Evolutionary conservation across 139 green algal genomes (phyloP), one percentile per base, ranked within the genome.

Genomic region (Ostreobium quekettii): DNA sequence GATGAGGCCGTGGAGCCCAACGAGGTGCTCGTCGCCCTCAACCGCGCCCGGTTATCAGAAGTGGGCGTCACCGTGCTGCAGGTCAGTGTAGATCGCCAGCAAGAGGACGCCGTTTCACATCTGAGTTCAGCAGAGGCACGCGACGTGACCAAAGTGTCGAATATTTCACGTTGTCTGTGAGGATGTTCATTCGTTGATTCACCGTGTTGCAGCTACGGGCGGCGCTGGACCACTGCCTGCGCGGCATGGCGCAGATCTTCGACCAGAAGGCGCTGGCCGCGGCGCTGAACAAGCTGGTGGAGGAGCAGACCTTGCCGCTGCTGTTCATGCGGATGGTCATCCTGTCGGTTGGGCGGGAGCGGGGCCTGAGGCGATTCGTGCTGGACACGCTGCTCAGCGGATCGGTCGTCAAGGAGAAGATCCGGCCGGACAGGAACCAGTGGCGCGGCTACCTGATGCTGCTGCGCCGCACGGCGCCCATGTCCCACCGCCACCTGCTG

Each of bases 261-360:
- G 61, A 68, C 35, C 38, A 53, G 36, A 38, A 68, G 36, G 61
- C 42, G 8, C 26, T 68, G 11, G 61, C 61, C 30, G 61, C 37
- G n/a, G 61, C 61, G 11, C 36, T 68, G 61, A 68, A 68, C 61
- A 68, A 68, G 35, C 7, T 68, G 36, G 36, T 68, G 6, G 37
- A 68, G 3, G 3, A 57, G 24, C 35, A n/a, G 11, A 68, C 35
- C n/a, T 38, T 68, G 35, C 61, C 61, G 3, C 19, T 68, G 36
- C 36, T 68, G 36, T 68, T 68, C 26, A 68, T 68, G 61, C 49
- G 61, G 35, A 68, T 56, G 35, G 61, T 68, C 11, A 22, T 68
- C 11, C 7, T 68, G 61, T 19, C 61, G 26, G 36, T 68, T 24
- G 42, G 36, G 7, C 35, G 61, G 30, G 61, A 68, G 35, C 35